Evolutionary conservation across 305 asterid genomes (phyloP), one percentile per base, ranked within the genome.

Genomic region (Fraxinus xanthoxyloides): DNA sequence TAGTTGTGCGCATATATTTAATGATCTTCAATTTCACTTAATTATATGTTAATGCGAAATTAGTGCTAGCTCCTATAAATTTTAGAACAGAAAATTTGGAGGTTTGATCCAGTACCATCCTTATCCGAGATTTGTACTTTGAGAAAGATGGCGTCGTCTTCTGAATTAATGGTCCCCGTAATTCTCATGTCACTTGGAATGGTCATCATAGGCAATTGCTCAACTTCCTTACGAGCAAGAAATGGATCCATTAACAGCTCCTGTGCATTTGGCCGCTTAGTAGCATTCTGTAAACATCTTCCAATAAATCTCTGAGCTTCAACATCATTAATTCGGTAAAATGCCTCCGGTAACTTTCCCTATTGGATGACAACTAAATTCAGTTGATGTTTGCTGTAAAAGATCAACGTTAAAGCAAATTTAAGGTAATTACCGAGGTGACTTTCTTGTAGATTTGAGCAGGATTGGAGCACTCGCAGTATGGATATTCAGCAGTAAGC

Each of bases 391-490:
- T 28, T 70, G 17, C 67, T 24, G 43, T 26, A 23, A 21, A 46
- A 78, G 46, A 56, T 7, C 8, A 32, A 59, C 15, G 24, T 28
- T 8, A 4, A 59, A 30, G 26, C 31, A n/a, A 21, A 32, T 10
- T 32, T 4, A 82, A 59, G 80, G 88, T 28, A 67, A 10, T 89
- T 85, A 93, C 97, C 85, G 93, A 87, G 74, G 95, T 94, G 26
- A 92, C 97, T 92, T 92, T 94, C 97, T 91, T 94, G 89, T 92
- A 94, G 19, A 94, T 92, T 79, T 92, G 97, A 84, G 97, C 97
- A 67, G 97, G 91, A 77, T 92, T 94, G 5, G 94, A 85, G 89
- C 98, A 94, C 89, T 94, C 98, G 75, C 83, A 85, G 79, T 94
- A 94, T 0, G 98, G 98, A 81, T 92, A 94, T 24, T 94, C 97